phyloP scores from a whole-genome alignment of 345 rosid species.

The Syzygium aqueum region DNA sequence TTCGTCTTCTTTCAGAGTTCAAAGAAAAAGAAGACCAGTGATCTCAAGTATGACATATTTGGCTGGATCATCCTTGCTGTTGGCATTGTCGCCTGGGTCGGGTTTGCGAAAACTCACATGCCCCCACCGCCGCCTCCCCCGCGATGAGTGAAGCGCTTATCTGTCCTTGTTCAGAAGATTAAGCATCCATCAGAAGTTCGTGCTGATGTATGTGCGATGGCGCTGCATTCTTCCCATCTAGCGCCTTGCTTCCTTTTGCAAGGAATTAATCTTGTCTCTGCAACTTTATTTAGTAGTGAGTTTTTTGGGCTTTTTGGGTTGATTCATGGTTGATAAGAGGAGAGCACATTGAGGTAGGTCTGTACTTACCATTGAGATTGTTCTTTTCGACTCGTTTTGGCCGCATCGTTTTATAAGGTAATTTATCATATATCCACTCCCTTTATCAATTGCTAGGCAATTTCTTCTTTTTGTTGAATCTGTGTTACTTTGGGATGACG shows the following conservation, averaged over 20 bases:
- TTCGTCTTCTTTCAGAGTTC: conserved; percentile 16
- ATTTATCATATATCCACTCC: neutral
- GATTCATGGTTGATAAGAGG: neutral
- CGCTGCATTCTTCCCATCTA: neutral
- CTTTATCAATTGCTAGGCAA: neutral
- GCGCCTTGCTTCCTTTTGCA: neutral
- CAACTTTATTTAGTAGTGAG: neutral
- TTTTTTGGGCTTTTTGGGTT: neutral
- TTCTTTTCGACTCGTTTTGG: neutral
- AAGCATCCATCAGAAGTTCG: neutral
- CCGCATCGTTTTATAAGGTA: neutral
- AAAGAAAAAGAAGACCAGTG: conserved; percentile 61
- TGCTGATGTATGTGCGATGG: neutral
- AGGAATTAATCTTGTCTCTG: neutral
- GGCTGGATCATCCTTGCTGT: conserved; percentile 87
- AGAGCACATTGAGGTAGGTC: neutral
- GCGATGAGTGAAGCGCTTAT: neutral
- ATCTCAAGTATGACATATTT: conserved; percentile 61
- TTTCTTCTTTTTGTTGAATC: neutral
- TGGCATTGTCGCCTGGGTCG: conserved; percentile 76
- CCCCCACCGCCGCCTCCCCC: conserved; percentile 26
- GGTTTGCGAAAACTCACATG: conserved; percentile 65
- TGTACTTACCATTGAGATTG: neutral
- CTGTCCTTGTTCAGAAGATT: neutral
- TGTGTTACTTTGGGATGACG: neutral